Conservation (phyloP, 805 yeast genomes). For the Kurtzmaniella fragi region DNA sequence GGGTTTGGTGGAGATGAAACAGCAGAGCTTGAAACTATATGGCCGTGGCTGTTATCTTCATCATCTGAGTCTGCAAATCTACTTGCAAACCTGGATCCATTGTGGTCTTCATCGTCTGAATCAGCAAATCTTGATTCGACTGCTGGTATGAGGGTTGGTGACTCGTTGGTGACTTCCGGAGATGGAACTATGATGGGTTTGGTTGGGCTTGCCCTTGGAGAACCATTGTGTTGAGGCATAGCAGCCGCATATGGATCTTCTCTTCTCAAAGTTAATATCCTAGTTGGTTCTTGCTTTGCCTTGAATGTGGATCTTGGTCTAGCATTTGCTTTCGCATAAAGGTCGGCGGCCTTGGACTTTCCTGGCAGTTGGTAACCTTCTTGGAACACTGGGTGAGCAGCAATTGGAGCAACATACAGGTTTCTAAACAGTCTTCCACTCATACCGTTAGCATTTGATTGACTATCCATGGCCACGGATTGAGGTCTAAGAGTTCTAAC, state of each 20-base stretch:
- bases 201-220: conserved; percentile 14
- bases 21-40: background rate
- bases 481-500: conserved; percentile 32
- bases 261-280: conserved; percentile 57
- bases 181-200: conserved; percentile 1
- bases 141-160: conserved; percentile 1
- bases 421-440: conserved; percentile 24
- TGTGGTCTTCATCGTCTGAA: conserved; percentile 10
- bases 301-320: conserved; percentile 37
- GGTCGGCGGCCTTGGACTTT: conserved; percentile 45
- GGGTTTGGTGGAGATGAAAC: background rate
- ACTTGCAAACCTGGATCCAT: conserved; percentile 36
- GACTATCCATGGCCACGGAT: conserved; percentile 12
- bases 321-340: conserved; percentile 47
- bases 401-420: conserved; percentile 26
- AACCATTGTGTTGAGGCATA: conserved; percentile 29
- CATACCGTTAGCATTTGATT: conserved; percentile 15
- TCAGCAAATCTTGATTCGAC: conserved; percentile 1
- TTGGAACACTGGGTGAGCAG: conserved; percentile 36
- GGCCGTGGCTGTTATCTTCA: conserved; percentile 8
- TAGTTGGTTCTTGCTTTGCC: conserved; percentile 26
- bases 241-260: conserved; percentile 23
- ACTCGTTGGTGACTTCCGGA: conserved; percentile 1
- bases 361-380: conserved; percentile 36
- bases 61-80: conserved; percentile 64